Percentiles rank a stretch among this genome's conserved stretches.
Conservation (phyloP, 371 early-diverging fungal genomes). For the Fennellomyces sp. region DNA sequence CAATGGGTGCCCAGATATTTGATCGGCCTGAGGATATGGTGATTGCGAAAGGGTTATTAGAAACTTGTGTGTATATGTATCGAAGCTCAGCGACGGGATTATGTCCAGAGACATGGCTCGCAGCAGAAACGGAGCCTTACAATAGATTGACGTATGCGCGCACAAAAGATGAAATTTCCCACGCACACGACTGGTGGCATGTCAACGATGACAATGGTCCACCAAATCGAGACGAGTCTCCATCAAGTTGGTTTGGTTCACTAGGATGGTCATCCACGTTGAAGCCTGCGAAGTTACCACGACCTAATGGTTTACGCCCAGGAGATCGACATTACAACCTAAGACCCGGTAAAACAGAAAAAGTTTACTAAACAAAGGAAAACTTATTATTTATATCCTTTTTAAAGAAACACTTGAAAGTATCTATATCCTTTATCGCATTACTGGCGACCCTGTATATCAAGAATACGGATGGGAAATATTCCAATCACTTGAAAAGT, state of each 20-base stretch:
- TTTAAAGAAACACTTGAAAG: slow-evolving; percentile 77
- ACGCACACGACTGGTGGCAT: slow-evolving; percentile 39
- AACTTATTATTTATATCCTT: slow-evolving; percentile 1
- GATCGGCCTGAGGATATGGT: slow-evolving; percentile 48
- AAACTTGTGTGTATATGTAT: slow-evolving; percentile 69
- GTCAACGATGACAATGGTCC: not conserved
- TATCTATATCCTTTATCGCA: slow-evolving; percentile 71
- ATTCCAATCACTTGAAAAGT: slow-evolving; percentile 69
- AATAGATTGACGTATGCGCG: slow-evolving; percentile 34
- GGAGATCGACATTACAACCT: slow-evolving; percentile 17
- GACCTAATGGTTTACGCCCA: slow-evolving; percentile 11
- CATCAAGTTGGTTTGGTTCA: too few species aligned
- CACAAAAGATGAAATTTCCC: slow-evolving; percentile 17
- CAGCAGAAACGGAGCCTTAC: slow-evolving; percentile 23
- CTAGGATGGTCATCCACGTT: not conserved
- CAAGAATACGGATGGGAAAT: slow-evolving; percentile 80
- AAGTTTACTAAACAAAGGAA: not conserved
- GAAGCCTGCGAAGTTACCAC: not conserved
- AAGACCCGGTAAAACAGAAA: slow-evolving; percentile 26
- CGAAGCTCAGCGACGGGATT: slow-evolving; percentile 51
- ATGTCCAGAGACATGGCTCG: slow-evolving; percentile 57
- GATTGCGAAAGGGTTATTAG: slow-evolving; percentile 52
- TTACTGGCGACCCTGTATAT: slow-evolving; percentile 75
- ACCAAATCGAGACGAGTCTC: not conserved
- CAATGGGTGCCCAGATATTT: slow-evolving; percentile 58